Evolutionary conservation across 2,329 filamentous ascomycete genomes (phyloP).

Genomic region (Colletotrichum sublineola): DNA sequence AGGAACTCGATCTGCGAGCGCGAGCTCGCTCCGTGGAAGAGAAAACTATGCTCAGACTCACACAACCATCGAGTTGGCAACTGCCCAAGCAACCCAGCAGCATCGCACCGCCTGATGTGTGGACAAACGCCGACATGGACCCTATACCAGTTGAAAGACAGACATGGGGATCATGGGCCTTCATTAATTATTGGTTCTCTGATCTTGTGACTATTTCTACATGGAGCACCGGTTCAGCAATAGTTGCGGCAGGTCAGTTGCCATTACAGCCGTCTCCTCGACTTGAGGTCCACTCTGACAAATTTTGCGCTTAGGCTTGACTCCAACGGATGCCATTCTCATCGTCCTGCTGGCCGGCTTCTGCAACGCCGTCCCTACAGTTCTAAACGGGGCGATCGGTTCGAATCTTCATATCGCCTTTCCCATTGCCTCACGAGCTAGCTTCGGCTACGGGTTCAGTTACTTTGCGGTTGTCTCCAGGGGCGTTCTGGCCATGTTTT

Average conservation of each 20-base stretch:
- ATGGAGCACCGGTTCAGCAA: conserved; percentile 49
- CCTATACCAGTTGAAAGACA: conserved; percentile 54
- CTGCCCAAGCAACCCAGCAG: conserved; percentile 41
- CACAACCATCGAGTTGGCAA: conserved; percentile 25
- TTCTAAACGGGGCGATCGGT: conserved; percentile 57
- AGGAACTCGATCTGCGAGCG: neutral
- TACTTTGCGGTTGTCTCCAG: conserved; percentile 56
- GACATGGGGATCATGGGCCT: conserved; percentile 58
- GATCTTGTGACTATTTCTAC: conserved; percentile 55
- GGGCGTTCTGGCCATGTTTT: conserved; percentile 58
- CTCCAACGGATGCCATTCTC: conserved; percentile 61
- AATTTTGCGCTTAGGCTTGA: conserved; percentile 46
- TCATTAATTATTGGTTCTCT: conserved; percentile 56
- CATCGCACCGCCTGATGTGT: conserved; percentile 36
- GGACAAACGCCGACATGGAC: conserved; percentile 56
- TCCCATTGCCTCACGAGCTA: conserved; percentile 58
- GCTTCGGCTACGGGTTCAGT: conserved; percentile 55
- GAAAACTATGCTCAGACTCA: conserved; percentile 17
- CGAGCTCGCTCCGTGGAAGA: conserved; percentile 16
- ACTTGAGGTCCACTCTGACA: neutral
- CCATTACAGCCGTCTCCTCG: neutral
- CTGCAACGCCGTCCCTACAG: conserved; percentile 61
- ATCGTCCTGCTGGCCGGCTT: conserved; percentile 62
- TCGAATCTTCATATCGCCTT: conserved; percentile 53
- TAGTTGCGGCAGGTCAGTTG: conserved; percentile 47